These are phyloP conservation scores for Saussurea involucrata DNA, from an alignment of 129 eudicot genomes.

Conservation along the genomic window DNA sequence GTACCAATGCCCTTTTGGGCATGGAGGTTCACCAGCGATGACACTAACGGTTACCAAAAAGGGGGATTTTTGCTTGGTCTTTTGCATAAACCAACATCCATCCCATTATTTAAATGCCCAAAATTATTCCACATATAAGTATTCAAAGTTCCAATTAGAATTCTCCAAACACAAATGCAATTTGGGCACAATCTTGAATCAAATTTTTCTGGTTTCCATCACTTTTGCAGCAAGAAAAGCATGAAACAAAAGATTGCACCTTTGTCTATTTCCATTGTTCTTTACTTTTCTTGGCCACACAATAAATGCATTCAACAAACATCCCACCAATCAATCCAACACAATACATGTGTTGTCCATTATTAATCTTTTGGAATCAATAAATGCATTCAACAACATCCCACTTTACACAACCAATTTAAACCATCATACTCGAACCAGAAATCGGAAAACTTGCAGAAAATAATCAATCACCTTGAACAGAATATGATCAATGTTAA, in stretches of 20 bases:
- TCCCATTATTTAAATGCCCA: background rate
- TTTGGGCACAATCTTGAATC: background rate
- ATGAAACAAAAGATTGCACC: background rate
- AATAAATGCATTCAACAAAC: constrained; percentile 25
- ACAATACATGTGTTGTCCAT: constrained; percentile 1
- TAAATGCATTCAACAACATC: constrained; percentile 1
- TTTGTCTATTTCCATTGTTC: background rate
- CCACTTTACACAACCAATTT: background rate
- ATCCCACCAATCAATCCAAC: constrained; percentile 21
- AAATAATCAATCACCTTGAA: constrained; percentile 53
- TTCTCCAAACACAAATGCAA: background rate
- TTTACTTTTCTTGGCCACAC: background rate
- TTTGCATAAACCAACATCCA: constrained; percentile 1
- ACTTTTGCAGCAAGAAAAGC: constrained; percentile 7
- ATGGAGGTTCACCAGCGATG: background rate
- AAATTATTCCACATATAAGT: background rate
- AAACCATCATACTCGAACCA: background rate
- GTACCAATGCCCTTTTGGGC: background rate
- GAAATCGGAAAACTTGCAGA: background rate
- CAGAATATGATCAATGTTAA: constrained; percentile 76
- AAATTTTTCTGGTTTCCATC: background rate
- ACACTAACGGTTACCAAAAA: background rate
- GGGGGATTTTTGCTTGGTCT: background rate
- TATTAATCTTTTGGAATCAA: background rate
- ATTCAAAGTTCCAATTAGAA: background rate